Evolutionary conservation across 495 filamentous ascomycete genomes (phyloP), one percentile per base, ranked within the genome.

Genomic region (Neurospora pannonica): DNA sequence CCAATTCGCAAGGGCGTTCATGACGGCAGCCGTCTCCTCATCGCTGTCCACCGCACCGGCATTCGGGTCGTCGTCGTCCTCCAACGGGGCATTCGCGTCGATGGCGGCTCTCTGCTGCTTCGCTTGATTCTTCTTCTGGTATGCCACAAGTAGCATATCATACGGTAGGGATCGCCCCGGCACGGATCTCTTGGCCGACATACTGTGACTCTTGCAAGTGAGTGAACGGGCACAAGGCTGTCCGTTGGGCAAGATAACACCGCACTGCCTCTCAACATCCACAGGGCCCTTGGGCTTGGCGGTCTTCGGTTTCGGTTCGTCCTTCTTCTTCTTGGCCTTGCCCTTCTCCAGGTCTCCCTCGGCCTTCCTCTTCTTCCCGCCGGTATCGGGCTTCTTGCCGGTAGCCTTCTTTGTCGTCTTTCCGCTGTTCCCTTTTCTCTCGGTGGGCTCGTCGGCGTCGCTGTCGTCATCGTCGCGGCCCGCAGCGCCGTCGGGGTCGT

Each of bases 71-170:
- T 93, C 91, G 70, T 97, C 95, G 70, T 98, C 94, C 73, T 93
- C 91, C 6, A 95, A 83, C n/a, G 95, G 94, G 9, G 94, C 94
- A 79, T 95, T 95, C 75, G 95, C 95, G 80, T 97, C 94, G 77
- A 99, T 92, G 39, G 94, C 93, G 48, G 94, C 94, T 84, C 97
- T 97, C 81, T 98, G 95, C 84, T 96, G 93, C 78, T 97, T 95
- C 15, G 96, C 96, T 83, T 98, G 96, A 80, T 98, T 99, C 86
- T 97, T 97, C 87, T 98, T 98, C 85, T 99, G 96, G 82, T 99
- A 98, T 21, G 93, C 92, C 38, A 93, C 90, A 31, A 99, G 88
- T 36, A 99, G 85, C 89, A 96, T 94, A 81, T 98, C 95, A 80
- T 99, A 99, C 2, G 97, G 97, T 71, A 97, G 85, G 42, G 93